These are phyloP conservation scores for Cinchona pubescens DNA, from an alignment of 257 asterid species.

Conservation along the genomic window DNA sequence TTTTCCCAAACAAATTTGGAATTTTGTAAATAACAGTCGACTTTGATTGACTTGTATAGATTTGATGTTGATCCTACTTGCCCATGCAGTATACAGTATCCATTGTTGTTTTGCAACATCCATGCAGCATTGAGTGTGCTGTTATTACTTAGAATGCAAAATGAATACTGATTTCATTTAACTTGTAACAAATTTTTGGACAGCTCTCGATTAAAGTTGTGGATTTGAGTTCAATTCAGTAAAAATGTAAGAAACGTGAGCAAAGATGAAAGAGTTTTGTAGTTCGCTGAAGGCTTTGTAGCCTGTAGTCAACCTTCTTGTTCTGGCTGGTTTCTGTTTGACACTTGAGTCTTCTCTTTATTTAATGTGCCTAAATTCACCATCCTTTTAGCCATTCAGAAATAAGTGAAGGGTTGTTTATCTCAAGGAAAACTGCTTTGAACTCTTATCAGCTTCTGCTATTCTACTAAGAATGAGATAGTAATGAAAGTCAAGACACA, in stretches of 20 bases:
- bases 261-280: not conserved
- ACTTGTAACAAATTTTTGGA: not conserved
- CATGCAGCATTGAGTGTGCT: not conserved
- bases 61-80: not conserved
- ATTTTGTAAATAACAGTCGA: not conserved
- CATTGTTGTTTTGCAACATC: not conserved
- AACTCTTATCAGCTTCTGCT: not conserved
- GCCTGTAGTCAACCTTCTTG: not conserved
- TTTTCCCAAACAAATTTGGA: not conserved
- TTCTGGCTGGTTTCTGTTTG: not conserved
- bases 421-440: not conserved
- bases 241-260: not conserved
- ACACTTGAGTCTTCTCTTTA: not conserved
- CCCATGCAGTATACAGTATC: not conserved
- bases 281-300: not conserved
- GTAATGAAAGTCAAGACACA: not conserved
- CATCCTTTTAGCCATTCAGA: too few species aligned
- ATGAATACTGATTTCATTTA: not conserved
- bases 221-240: not conserved
- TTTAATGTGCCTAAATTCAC: not conserved
- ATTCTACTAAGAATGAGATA: not conserved
- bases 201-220: not conserved
- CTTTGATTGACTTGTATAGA: not conserved
- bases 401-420: not conserved
- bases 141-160: not conserved